Percentiles rank a stretch among this genome's conserved stretches.
phyloP scores from a whole-genome alignment of 108 stramenopile genomes.

The Heterococcus sp. region DNA sequence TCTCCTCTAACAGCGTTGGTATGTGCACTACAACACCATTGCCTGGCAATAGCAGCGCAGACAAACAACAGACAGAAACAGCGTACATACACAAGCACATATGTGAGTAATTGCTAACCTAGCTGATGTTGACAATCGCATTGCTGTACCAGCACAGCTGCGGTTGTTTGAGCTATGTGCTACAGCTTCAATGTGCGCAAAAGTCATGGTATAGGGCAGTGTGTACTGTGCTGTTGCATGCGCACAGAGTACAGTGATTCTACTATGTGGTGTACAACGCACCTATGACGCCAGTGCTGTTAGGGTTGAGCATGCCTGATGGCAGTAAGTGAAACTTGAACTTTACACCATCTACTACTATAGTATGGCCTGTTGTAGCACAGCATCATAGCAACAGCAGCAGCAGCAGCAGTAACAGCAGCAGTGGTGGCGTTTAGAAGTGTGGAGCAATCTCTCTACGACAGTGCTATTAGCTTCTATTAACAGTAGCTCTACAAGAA shows the following conservation, averaged over 20 bases:
- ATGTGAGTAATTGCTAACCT: no score
- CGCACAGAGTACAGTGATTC: not conserved
- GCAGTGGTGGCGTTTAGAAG: not conserved
- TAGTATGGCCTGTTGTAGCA: constrained; percentile 36
- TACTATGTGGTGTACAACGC: not conserved
- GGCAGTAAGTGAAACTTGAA: constrained; percentile 99
- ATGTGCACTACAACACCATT: constrained; percentile 96
- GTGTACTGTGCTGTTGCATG: not conserved
- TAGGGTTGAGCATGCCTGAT: constrained; percentile 85
- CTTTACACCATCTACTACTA: constrained; percentile 49
- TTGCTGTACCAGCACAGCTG: no score
- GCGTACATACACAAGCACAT: not conserved
- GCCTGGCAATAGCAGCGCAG: constrained; percentile 59
- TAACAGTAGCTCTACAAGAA: no score
- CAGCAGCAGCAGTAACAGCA: not conserved
- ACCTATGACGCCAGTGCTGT: constrained; percentile 76
- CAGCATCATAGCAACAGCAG: no score
- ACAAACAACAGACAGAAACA: not conserved
- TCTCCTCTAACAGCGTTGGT: constrained; percentile 85
- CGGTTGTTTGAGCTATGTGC: no score
- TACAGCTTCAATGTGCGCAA: no score
- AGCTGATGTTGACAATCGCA: no score
- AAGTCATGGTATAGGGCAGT: no score
- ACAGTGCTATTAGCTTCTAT: no score
- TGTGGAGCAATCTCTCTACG: not conserved